Percentiles rank a stretch among this genome's conserved stretches.
These are phyloP conservation scores for Linum tenue DNA, from an alignment of 345 rosid species.

Conservation along the genomic window DNA sequence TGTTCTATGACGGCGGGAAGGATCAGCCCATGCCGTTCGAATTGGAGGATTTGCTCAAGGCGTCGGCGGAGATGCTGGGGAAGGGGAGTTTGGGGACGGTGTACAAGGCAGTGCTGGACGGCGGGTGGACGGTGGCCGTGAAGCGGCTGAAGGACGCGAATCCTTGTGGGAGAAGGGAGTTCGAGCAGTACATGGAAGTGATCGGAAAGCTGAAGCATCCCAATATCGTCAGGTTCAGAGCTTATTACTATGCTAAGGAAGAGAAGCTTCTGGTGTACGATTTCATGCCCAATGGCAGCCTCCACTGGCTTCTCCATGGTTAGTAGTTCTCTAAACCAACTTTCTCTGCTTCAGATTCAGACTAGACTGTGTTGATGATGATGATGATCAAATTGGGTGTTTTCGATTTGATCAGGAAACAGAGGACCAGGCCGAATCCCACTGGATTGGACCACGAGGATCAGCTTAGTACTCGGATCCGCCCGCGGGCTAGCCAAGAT, in stretches of 20 bases:
- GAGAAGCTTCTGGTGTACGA: slow-evolving; percentile 92
- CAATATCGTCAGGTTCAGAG: slow-evolving; percentile 64
- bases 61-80: slow-evolving; percentile 97
- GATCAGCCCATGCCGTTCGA: slow-evolving; percentile 34
- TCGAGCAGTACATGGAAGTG: slow-evolving; percentile 88
- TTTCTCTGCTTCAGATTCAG: not conserved
- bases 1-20: slow-evolving; percentile 70
- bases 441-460: slow-evolving; percentile 95
- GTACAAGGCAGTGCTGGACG: slow-evolving; percentile 83
- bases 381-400: not conserved
- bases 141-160: slow-evolving; percentile 87
- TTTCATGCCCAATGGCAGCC: slow-evolving; percentile 81
- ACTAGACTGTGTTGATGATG: not conserved
- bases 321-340: not conserved
- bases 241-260: slow-evolving; percentile 86
- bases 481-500: slow-evolving; percentile 79
- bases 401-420: slow-evolving; percentile 35
- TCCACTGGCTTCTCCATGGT: slow-evolving; percentile 89
- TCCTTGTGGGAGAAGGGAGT: slow-evolving; percentile 82
- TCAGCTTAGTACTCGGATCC: slow-evolving; percentile 76
- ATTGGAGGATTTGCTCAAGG: slow-evolving; percentile 73
- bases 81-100: slow-evolving; percentile 90
- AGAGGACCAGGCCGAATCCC: slow-evolving; percentile 89
- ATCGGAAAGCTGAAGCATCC: slow-evolving; percentile 73
- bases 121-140: slow-evolving; percentile 69